Percentiles rank a stretch among this genome's conserved stretches.
These are phyloP conservation scores for Gracilaria gracilis DNA, from an alignment of 23 red algal genomes.

Conservation along the genomic window DNA sequence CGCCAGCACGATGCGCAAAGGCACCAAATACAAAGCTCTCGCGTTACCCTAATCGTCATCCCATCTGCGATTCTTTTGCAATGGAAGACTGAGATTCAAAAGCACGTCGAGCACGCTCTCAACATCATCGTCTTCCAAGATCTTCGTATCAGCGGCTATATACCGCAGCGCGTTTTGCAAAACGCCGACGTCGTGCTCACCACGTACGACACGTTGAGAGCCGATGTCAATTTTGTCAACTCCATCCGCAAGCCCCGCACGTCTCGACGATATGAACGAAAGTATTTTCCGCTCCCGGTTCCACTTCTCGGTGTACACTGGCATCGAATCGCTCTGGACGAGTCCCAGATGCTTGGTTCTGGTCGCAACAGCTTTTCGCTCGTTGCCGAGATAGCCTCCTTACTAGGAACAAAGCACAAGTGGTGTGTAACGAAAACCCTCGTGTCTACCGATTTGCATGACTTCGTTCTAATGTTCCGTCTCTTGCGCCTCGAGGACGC, in stretches of 20 bases:
- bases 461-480: conserved; percentile 63
- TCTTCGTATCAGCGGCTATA: conserved; percentile 47
- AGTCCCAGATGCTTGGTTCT: conserved; percentile 87
- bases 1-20: background rate
- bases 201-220: conserved; percentile 89
- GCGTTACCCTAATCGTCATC: conserved; percentile 35
- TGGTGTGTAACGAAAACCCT: conserved; percentile 97
- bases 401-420: conserved; percentile 36
- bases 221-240: conserved; percentile 69
- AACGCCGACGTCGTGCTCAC: conserved; percentile 91
- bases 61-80: conserved; percentile 37
- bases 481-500: conserved; percentile 60
- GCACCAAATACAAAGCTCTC: conserved; percentile 10
- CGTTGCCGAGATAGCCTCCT: conserved; percentile 71
- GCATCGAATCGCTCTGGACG: conserved; percentile 87
- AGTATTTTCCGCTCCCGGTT: conserved; percentile 58
- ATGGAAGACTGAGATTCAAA: conserved; percentile 47
- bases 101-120: conserved; percentile 37
- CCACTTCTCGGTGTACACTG: conserved; percentile 84
- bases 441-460: conserved; percentile 47
- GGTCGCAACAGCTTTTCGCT: conserved; percentile 31
- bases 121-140: conserved; percentile 46
- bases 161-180: conserved; percentile 30
- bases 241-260: conserved; percentile 2
- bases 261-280: conserved; percentile 55